Evolutionary conservation across 1,284 basidiomycete genomes (phyloP).

Genomic region (Irpex lacteus): DNA sequence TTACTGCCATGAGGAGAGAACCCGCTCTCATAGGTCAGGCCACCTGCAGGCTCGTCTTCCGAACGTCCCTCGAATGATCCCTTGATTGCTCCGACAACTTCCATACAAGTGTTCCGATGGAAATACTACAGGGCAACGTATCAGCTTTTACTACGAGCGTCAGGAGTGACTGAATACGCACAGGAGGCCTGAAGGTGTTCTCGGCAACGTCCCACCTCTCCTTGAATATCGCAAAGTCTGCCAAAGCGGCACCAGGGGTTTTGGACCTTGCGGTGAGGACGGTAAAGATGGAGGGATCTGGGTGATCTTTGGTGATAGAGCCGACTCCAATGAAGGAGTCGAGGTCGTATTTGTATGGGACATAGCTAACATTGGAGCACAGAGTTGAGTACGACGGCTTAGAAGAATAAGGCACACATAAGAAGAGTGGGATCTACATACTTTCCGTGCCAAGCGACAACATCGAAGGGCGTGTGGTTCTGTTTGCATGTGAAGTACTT

Average conservation of each 20-base stretch:
- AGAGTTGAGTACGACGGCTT: background rate
- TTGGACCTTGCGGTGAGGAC: constrained; percentile 65
- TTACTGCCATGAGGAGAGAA: constrained; percentile 60
- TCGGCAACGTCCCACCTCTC: constrained; percentile 61
- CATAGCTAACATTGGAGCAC: constrained; percentile 43
- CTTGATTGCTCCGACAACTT: constrained; percentile 62
- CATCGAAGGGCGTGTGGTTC: constrained; percentile 71
- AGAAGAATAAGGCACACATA: background rate
- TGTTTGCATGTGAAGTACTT: constrained; percentile 55
- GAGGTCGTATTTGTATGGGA: constrained; percentile 71
- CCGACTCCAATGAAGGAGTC: constrained; percentile 67
- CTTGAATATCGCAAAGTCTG: constrained; percentile 63
- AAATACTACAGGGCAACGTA: constrained; percentile 43
- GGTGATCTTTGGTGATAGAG: constrained; percentile 63
- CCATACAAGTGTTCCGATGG: constrained; percentile 60
- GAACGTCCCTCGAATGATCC: constrained; percentile 60
- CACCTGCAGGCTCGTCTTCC: constrained; percentile 56
- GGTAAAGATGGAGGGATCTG: constrained; percentile 64
- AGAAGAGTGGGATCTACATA: constrained; percentile 27
- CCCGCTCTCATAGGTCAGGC: constrained; percentile 59
- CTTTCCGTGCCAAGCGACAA: constrained; percentile 72
- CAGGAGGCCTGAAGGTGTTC: constrained; percentile 43
- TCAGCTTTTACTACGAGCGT: background rate
- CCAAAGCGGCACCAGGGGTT: constrained; percentile 50
- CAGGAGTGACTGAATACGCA: constrained; percentile 17